A percentile compares a stretch with the other conserved stretches of the same genome.
phyloP scores from a whole-genome alignment of 495 filamentous ascomycete genomes.

The Aspergillus conjunctus region DNA sequence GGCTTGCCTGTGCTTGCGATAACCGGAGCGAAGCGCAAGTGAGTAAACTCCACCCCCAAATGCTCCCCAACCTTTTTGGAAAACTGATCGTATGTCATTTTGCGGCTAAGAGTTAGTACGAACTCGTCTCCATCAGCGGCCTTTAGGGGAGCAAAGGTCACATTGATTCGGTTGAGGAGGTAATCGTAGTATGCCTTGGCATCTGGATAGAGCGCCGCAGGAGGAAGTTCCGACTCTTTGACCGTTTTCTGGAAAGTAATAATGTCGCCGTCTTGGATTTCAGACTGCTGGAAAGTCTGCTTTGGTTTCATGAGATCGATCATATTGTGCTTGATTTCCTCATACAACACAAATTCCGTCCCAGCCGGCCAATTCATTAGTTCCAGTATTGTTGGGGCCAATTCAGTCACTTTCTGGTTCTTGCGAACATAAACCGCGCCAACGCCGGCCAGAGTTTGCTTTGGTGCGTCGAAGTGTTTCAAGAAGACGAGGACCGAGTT shows the following conservation, averaged over 20 bases:
- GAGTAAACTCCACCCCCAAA: slow-evolving; percentile 75
- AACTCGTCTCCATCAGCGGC: slow-evolving; percentile 58
- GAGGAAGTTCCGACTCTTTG: slow-evolving; percentile 60
- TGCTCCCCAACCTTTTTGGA: slow-evolving; percentile 83
- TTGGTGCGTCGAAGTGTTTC: slow-evolving; percentile 82
- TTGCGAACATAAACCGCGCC: slow-evolving; percentile 84
- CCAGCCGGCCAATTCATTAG: slow-evolving; percentile 83
- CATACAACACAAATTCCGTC: slow-evolving; percentile 70
- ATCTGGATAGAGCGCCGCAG: slow-evolving; percentile 57
- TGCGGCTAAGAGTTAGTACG: slow-evolving; percentile 73
- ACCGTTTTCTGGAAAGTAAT: slow-evolving; percentile 82
- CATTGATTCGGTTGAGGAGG: slow-evolving; percentile 75
- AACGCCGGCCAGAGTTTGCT: slow-evolving; percentile 72
- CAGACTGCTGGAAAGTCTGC: slow-evolving; percentile 80
- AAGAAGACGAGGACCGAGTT: slow-evolving; percentile 81
- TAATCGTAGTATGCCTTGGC: slow-evolving; percentile 90
- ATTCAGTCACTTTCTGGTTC: slow-evolving; percentile 81
- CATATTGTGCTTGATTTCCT: slow-evolving; percentile 98
- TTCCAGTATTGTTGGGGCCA: slow-evolving; percentile 77
- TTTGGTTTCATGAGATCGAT: slow-evolving; percentile 94
- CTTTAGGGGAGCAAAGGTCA: slow-evolving; percentile 53
- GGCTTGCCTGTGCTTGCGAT: slow-evolving; percentile 71
- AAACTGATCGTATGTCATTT: slow-evolving; percentile 88
- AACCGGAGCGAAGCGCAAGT: slow-evolving; percentile 87
- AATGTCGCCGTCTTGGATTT: slow-evolving; percentile 97